Conservation (phyloP, 2,329 filamentous ascomycete genomes). For the Apiospora phragmitis region DNA sequence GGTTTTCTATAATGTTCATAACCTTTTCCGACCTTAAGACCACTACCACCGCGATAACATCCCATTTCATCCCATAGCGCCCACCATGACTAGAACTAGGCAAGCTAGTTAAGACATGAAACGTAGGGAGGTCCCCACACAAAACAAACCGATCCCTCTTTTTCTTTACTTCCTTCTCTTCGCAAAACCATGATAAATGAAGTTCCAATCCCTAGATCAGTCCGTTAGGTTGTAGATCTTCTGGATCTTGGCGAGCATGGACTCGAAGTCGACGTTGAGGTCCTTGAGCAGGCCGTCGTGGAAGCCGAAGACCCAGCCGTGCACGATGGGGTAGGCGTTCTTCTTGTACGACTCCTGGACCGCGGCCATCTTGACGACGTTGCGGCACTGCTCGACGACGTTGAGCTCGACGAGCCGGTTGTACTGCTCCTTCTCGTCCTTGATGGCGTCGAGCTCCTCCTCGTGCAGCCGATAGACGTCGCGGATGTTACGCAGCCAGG, state of each 20-base stretch:
- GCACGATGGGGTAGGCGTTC: slow-evolving; percentile 67
- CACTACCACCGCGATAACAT: not conserved
- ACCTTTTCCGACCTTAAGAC: not conserved
- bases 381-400: slow-evolving; percentile 74
- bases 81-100: not conserved
- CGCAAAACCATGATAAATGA: not conserved
- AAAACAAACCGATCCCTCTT: not conserved
- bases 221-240: slow-evolving; percentile 63
- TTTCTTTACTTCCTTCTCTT: not conserved
- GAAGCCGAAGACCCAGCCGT: slow-evolving; percentile 74
- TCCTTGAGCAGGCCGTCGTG: slow-evolving; percentile 67
- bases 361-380: slow-evolving; percentile 75
- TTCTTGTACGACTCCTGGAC: slow-evolving; percentile 71
- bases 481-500: slow-evolving; percentile 73
- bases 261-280: slow-evolving; percentile 62
- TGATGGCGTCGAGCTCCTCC: slow-evolving; percentile 65
- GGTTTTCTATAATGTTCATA: not conserved
- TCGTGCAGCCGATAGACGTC: slow-evolving; percentile 74
- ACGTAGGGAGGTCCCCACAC: slow-evolving; percentile 1
- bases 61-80: not conserved
- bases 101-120: not conserved
- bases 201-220: not conserved
- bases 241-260: slow-evolving; percentile 56
- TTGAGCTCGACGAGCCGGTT: slow-evolving; percentile 81
- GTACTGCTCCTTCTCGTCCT: slow-evolving; percentile 60